Evolutionary conservation across 2,329 filamentous ascomycete genomes (phyloP).

Genomic region (Aureobasidium sp.): DNA sequence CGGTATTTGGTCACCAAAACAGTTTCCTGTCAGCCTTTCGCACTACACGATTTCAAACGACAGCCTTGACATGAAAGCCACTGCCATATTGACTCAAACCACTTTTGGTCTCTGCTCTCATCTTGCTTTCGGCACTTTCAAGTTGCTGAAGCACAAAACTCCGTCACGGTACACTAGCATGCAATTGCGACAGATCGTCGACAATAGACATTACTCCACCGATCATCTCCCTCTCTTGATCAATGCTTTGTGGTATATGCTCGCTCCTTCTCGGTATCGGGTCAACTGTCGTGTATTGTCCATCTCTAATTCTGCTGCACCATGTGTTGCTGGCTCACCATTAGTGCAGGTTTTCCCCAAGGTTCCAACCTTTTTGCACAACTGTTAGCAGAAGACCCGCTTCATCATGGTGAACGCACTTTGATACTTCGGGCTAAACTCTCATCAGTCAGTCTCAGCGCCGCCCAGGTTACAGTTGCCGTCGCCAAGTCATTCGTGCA

Average conservation of each 20-base stretch:
- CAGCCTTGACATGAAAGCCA: background rate
- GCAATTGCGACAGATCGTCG: background rate
- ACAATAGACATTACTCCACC: background rate
- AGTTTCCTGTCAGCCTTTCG: background rate
- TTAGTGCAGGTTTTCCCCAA: background rate
- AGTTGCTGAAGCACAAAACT: background rate
- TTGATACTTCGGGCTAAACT: background rate
- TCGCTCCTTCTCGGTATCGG: background rate
- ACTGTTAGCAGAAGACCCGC: background rate
- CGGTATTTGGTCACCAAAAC: background rate
- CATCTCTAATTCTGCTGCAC: background rate
- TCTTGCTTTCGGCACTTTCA: background rate
- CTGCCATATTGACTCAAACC: no score
- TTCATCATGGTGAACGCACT: background rate
- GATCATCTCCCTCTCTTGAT: background rate
- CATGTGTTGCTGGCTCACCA: background rate
- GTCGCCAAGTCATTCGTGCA: background rate
- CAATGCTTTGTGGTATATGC: background rate
- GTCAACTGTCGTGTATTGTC: background rate
- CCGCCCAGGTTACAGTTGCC: background rate
- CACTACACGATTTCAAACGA: background rate
- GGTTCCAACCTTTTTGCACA: background rate
- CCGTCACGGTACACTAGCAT: conserved; percentile 7
- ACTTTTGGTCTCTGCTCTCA: background rate
- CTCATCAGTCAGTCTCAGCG: background rate